These are phyloP conservation scores for Dioscorea zingiberensis DNA, from an alignment of 106 monocot genomes.

Conservation along the genomic window DNA sequence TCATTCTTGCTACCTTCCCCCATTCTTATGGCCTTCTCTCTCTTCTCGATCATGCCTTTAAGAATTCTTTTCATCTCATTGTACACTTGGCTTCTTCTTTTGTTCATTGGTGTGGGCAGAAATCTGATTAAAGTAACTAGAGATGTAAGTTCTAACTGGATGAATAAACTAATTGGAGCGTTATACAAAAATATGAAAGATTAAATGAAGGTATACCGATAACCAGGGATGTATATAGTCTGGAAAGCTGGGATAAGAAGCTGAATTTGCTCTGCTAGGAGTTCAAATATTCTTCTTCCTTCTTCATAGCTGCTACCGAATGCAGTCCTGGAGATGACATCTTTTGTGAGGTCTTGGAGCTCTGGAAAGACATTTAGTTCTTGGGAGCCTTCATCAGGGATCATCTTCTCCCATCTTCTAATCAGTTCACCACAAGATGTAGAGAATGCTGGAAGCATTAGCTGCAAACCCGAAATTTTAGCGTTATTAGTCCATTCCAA, in stretches of 20 bases:
- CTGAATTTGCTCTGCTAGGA: conserved; percentile 31
- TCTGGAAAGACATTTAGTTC: conserved; percentile 57
- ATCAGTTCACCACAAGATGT: conserved; percentile 33
- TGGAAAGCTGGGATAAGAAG: conserved; percentile 19
- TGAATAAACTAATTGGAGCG: neutral
- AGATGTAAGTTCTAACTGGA: too few relatives aligned
- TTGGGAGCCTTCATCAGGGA: conserved; percentile 6
- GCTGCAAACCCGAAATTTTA: neutral
- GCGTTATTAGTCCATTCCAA: neutral
- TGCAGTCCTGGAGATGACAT: conserved; percentile 57
- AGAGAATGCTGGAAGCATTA: conserved; percentile 16
- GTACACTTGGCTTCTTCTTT: conserved; percentile 25
- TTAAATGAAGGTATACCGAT: conserved; percentile 7
- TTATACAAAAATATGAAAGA: neutral
- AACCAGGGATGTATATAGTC: conserved; percentile 36
- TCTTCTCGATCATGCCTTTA: conserved; percentile 45
- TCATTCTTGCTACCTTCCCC: conserved; percentile 25
- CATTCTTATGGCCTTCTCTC: conserved; percentile 25
- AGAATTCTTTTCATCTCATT: conserved; percentile 27
- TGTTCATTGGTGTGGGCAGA: conserved; percentile 39
- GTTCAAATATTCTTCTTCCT: conserved; percentile 34
- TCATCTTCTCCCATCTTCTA: conserved; percentile 15
- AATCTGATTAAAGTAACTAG: conserved; percentile 15
- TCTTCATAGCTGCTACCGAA: conserved; percentile 46
- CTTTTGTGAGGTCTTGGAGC: conserved; percentile 50